Base-by-base conservation (phyloP, 495 filamentous ascomycete species). In the Aspergillus conjunctus region DNA sequence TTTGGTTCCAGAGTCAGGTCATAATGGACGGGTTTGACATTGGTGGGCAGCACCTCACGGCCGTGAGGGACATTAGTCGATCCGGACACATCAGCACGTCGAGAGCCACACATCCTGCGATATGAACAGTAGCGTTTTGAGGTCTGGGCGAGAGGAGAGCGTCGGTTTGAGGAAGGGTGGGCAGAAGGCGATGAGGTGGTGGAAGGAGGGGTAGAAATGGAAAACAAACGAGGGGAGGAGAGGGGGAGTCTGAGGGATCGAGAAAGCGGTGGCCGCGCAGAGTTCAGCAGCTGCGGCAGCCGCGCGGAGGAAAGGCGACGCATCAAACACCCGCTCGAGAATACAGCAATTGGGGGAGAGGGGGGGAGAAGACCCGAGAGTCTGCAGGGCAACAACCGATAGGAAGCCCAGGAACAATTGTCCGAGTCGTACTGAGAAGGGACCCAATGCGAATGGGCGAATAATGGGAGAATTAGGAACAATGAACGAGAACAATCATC, bases 1-100 rank as follows among this genome's bases (percentile, higher is more conserved):
- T 88, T 78, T 15, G 86, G 86, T 72, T 88, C 86, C 33, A 89
- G 75, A n/a, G 82, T 85, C 63, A 89, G 68, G 63, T 87, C 77
- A 70, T 89, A 88, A 67, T 89, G 86, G 21, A 81, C 59, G 1
- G 87, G 86, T 73, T 85, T 88, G 58, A 88, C 85, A 56, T 88
- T 88, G 67, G 83, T 86, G 45, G 86, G 86, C 50, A 89, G 73
- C 60, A 88, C 83, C 75, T 87, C 82, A 64, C 86, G 81, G 52
- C 83, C 83, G 56, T 80, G 74, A 51, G 72, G 63, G 53, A 86
- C 71, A 71, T 85, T 77, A 66, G 78, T 81, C 61, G 77, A 77
- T 66, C 76, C 78, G 30, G 73, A 74, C 61, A 60, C 66, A 32
- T 77, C 77, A 51, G 65, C 70, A 58, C 73, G 76, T 34, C 77